phyloP scores from a whole-genome alignment of 345 rosid genomes.

The Passiflora organensis region DNA sequence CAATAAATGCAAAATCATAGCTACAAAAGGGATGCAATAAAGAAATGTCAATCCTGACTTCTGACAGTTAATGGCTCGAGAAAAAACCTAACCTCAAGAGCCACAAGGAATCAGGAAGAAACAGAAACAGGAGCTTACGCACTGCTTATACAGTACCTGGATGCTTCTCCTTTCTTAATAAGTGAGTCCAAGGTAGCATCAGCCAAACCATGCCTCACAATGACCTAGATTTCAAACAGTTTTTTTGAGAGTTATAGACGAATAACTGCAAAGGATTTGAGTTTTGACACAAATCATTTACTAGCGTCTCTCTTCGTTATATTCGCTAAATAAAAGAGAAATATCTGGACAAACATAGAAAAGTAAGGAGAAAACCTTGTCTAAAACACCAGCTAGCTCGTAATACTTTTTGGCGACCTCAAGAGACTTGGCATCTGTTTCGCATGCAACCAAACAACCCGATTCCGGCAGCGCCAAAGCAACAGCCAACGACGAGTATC shows the following conservation, averaged over 20 bases:
- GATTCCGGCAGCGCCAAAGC: slow-evolving; percentile 77
- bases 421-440: slow-evolving; percentile 66
- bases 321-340: too few relatives aligned
- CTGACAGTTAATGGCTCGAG: too few relatives aligned
- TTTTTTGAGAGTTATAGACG: neutral
- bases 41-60: slow-evolving; percentile 2
- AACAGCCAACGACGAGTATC: slow-evolving; percentile 87
- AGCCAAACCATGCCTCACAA: slow-evolving; percentile 67
- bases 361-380: slow-evolving; percentile 68
- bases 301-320: too few relatives aligned
- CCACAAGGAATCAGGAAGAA: neutral
- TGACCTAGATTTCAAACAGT: slow-evolving; percentile 43
- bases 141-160: slow-evolving; percentile 42
- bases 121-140: too few relatives aligned
- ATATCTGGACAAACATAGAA: too few relatives aligned
- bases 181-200: slow-evolving; percentile 55
- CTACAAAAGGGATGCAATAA: slow-evolving; percentile 31
- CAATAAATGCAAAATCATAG: slow-evolving; percentile 94
- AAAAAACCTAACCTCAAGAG: too few relatives aligned
- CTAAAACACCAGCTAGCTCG: slow-evolving; percentile 66
- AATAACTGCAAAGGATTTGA: neutral
- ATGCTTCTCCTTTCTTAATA: slow-evolving; percentile 64
- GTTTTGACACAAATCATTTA: too few relatives aligned
- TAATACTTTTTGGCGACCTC: slow-evolving; percentile 75
- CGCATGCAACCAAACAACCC: slow-evolving; percentile 83